A percentile compares a stretch with the other conserved stretches of the same genome.
phyloP scores from a whole-genome alignment of 2,329 filamentous ascomycete genomes.

The Mycosphaerella sp. region DNA sequence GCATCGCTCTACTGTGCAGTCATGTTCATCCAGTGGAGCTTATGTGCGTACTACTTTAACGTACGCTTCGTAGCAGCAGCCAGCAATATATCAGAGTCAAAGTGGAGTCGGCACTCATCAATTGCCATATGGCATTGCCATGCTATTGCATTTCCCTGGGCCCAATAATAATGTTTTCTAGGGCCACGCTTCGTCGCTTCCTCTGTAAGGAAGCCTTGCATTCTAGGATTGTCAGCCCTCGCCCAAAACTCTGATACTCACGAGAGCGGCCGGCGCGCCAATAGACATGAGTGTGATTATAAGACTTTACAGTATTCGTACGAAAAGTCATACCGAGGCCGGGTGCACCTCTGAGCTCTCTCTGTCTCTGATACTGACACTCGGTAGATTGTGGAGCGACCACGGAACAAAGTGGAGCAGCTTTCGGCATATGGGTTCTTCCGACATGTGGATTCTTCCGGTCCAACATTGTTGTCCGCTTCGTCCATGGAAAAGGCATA shows the following conservation, averaged over 20 bases:
- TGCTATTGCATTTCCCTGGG: background rate
- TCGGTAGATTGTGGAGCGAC: slow-evolving; percentile 5
- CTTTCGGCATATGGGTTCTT: background rate
- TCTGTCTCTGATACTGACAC: no score
- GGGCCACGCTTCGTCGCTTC: slow-evolving; percentile 8
- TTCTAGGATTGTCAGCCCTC: background rate
- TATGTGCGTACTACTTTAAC: background rate
- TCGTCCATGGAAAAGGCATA: background rate
- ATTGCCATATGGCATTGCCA: slow-evolving; percentile 1
- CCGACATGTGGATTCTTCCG: background rate
- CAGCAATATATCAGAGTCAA: slow-evolving; percentile 3
- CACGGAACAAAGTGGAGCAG: slow-evolving; percentile 2
- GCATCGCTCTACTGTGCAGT: background rate
- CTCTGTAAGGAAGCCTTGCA: background rate
- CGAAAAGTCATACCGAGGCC: no score
- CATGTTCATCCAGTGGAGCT: background rate
- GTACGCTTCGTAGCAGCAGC: background rate
- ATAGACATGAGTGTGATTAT: background rate
- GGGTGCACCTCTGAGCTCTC: no score
- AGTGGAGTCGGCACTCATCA: slow-evolving; percentile 4
- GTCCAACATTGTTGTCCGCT: background rate
- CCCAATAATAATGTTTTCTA: background rate
- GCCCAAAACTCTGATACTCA: slow-evolving; percentile 7
- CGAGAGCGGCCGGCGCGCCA: background rate
- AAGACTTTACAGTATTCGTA: background rate